A percentile compares a stretch with the other conserved stretches of the same genome.
Evolutionary conservation across 148 eudicot species (phyloP).

Genomic region (Mesembryanthemum crystallinum): DNA sequence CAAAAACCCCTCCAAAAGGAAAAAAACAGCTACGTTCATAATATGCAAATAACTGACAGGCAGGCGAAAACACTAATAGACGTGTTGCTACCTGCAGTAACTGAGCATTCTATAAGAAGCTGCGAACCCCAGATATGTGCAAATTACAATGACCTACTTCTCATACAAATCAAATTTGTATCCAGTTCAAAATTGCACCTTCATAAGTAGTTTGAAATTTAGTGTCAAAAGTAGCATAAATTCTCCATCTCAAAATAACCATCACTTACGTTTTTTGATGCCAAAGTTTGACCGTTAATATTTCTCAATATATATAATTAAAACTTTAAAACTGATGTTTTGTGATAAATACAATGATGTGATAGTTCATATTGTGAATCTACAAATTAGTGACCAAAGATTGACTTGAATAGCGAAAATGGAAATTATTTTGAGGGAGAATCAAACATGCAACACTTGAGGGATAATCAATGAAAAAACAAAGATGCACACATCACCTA

Average conservation of each 20-base stretch:
- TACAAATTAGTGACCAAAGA: too few species aligned
- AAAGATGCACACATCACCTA: not conserved
- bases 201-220: not conserved
- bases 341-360: too few species aligned
- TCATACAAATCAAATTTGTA: not conserved
- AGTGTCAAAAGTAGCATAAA: not conserved
- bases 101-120: not conserved
- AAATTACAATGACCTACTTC: not conserved
- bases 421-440: too few species aligned
- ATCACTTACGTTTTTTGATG: not conserved
- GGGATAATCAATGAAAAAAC: not conserved
- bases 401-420: too few species aligned
- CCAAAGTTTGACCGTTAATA: not conserved
- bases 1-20: conserved; percentile 4
- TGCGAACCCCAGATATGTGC: not conserved
- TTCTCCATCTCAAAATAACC: too few species aligned
- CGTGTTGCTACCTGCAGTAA: not conserved
- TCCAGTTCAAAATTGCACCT: not conserved
- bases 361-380: too few species aligned
- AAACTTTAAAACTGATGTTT: too few species aligned
- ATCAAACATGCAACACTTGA: conserved; percentile 2
- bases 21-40: not conserved
- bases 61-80: not conserved
- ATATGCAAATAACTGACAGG: not conserved
- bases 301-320: too few species aligned